A percentile compares a stretch with the other conserved stretches of the same genome.
Conservation (phyloP, 2,329 filamentous ascomycete species). For the Bipolaris cookei region DNA sequence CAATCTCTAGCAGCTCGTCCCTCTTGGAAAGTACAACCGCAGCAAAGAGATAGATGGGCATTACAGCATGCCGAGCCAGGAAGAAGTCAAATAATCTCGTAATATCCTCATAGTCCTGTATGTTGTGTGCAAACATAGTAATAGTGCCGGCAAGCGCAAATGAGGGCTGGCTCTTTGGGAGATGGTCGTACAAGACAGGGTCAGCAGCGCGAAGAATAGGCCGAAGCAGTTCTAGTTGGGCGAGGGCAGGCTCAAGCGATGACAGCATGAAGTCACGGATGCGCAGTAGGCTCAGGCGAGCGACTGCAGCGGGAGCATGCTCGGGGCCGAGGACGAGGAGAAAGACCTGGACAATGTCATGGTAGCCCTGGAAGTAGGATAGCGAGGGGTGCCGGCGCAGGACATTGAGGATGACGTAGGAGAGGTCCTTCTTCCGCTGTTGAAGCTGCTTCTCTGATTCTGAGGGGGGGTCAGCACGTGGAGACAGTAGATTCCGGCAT, state of each 20-base stretch:
- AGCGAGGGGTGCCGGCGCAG: slow-evolving; percentile 82
- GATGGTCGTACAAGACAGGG: slow-evolving; percentile 72
- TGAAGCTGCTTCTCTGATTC: slow-evolving; percentile 72
- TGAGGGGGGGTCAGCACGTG: slow-evolving; percentile 56
- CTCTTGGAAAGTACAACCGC: slow-evolving; percentile 75
- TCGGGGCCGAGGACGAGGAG: slow-evolving; percentile 78
- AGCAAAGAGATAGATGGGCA: slow-evolving; percentile 89
- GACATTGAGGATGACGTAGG: slow-evolving; percentile 77
- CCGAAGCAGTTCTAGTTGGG: slow-evolving; percentile 86
- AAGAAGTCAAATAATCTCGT: slow-evolving; percentile 91
- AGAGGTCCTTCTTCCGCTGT: slow-evolving; percentile 76
- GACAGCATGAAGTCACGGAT: slow-evolving; percentile 99
- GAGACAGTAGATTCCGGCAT: background rate
- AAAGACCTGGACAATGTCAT: slow-evolving; percentile 97
- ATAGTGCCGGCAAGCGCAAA: slow-evolving; percentile 93
- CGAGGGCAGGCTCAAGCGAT: slow-evolving; percentile 77
- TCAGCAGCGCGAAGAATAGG: slow-evolving; percentile 78
- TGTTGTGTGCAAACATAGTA: slow-evolving; percentile 96
- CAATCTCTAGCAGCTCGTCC: slow-evolving; percentile 84
- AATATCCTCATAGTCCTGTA: slow-evolving; percentile 87
- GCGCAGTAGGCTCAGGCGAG: slow-evolving; percentile 83
- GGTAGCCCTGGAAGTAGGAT: slow-evolving; percentile 97
- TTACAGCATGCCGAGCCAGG: slow-evolving; percentile 83
- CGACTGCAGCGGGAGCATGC: slow-evolving; percentile 67
- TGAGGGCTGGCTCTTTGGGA: slow-evolving; percentile 82